phyloP scores from a whole-genome alignment of 352 stramenopile genomes.

The Globisporangium echinulatum region DNA sequence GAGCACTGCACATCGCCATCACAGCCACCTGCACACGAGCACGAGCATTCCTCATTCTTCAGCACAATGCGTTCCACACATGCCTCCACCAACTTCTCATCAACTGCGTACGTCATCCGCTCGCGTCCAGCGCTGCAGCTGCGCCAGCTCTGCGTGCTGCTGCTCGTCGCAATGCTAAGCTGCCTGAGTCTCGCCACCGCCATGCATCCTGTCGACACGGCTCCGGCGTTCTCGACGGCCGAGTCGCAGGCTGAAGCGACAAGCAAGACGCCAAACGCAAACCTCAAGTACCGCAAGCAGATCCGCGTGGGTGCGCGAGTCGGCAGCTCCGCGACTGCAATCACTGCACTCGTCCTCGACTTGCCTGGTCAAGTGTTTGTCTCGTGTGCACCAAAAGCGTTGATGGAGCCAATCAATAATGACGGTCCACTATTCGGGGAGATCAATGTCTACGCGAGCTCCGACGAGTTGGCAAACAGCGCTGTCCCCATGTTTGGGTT shows the following conservation, averaged over 20 bases:
- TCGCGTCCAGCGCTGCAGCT: neutral
- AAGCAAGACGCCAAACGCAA: neutral
- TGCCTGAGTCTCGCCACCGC: neutral
- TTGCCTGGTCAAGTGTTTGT: neutral
- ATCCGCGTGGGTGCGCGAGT: neutral
- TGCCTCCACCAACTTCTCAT: no score
- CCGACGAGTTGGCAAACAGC: neutral
- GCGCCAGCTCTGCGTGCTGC: neutral
- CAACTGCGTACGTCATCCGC: no score
- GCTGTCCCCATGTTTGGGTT: neutral
- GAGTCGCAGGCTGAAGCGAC: neutral
- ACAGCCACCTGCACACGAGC: no score
- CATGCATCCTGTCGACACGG: neutral
- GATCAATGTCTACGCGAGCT: neutral
- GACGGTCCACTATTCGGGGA: neutral
- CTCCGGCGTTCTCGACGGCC: neutral
- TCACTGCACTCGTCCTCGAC: neutral
- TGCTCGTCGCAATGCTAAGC: neutral
- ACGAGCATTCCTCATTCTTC: no score
- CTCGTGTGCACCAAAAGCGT: neutral
- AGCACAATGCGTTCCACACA: no score
- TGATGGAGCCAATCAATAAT: neutral
- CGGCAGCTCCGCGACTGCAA: neutral
- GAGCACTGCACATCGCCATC: no score
- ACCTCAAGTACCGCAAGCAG: neutral